Conservation (phyloP, 1,284 basidiomycete species). For the Ceratobasidium sp. region DNA sequence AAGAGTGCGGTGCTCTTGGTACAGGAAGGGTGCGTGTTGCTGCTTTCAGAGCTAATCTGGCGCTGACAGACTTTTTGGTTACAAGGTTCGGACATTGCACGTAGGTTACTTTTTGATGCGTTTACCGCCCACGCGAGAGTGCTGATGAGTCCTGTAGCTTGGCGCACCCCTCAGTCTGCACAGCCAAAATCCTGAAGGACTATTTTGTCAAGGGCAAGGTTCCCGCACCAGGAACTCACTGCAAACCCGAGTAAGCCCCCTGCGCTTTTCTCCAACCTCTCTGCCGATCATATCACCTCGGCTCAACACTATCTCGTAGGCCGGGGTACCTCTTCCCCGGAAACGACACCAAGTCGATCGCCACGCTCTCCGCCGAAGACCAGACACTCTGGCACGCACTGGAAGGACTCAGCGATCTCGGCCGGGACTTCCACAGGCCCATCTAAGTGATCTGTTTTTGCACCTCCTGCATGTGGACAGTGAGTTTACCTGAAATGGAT, state of each 20-base stretch:
- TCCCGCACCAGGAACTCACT: constrained; percentile 44
- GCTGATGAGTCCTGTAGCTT: constrained; percentile 45
- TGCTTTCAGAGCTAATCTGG: not conserved
- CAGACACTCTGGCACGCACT: constrained; percentile 19
- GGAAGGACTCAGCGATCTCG: constrained; percentile 13
- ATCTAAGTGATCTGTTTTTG: constrained; percentile 9
- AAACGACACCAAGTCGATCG: constrained; percentile 27
- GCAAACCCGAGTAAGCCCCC: constrained; percentile 41
- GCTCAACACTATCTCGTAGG: not conserved
- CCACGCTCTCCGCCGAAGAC: constrained; percentile 13
- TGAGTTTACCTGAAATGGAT: not conserved
- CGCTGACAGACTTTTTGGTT: not conserved
- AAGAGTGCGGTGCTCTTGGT: constrained; percentile 45
- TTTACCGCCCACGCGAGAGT: not conserved
- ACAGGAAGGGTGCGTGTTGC: constrained; percentile 44
- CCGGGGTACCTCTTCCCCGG: constrained; percentile 34
- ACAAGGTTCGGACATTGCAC: constrained; percentile 32
- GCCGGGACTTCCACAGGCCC: not conserved
- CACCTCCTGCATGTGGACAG: not conserved
- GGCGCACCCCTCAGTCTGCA: constrained; percentile 48
- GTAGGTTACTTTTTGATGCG: constrained; percentile 22
- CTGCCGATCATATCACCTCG: not conserved
- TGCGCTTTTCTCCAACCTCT: not conserved
- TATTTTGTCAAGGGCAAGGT: constrained; percentile 47
- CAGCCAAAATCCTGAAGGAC: constrained; percentile 44